phyloP scores from a whole-genome alignment of 2,329 filamentous ascomycete genomes.

The Botryosphaeria dothidea region DNA sequence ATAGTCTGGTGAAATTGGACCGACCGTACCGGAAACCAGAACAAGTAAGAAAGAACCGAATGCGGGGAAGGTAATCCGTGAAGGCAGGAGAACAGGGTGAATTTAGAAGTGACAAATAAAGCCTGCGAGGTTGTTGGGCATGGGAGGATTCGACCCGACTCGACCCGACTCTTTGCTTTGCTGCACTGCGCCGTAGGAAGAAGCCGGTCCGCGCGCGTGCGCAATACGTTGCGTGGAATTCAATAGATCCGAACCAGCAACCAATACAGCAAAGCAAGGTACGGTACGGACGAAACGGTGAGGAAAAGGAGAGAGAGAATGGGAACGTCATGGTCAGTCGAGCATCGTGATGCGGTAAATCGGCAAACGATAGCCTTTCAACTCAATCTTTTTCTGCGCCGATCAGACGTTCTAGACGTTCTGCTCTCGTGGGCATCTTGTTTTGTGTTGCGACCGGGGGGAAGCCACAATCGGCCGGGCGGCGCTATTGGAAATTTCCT shows the following conservation, averaged over 20 bases:
- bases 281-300: background rate
- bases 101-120: no score
- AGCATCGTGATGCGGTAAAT: background rate
- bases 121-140: no score
- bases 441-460: background rate
- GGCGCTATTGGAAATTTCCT: conserved; percentile 15
- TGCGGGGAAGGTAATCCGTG: background rate
- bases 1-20: background rate
- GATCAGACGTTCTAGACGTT: conserved; percentile 3
- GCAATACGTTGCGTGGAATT: background rate
- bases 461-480: background rate
- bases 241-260: background rate
- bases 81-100: background rate
- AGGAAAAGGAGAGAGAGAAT: background rate
- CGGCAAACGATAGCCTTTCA: background rate
- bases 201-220: no score
- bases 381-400: background rate
- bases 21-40: background rate
- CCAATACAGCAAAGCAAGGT: background rate
- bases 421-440: background rate
- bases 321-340: background rate
- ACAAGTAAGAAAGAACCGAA: background rate
- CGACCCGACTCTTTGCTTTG: no score
- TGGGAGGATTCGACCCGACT: no score
- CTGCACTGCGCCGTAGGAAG: background rate